Evolutionary conservation across 2,329 filamentous ascomycete species (phyloP).

Genomic region (Microcyclosporella mali): DNA sequence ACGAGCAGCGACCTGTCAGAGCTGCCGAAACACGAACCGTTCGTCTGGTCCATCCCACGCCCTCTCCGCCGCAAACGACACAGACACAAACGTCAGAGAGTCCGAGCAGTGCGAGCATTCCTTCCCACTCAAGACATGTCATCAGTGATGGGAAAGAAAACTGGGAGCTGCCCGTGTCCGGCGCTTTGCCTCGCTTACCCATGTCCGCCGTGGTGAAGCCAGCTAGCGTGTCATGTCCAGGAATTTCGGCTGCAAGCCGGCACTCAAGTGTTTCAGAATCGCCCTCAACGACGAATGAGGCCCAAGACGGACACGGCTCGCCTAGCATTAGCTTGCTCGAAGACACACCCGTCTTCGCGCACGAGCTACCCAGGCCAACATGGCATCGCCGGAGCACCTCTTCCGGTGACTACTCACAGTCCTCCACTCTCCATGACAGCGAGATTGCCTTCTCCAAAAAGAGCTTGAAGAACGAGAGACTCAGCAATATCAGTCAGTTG

Average conservation of each 20-base stretch:
- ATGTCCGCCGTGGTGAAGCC: conserved; percentile 13
- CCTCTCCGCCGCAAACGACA: conserved; percentile 15
- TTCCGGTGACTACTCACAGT: conserved; percentile 25
- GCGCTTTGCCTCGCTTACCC: conserved; percentile 15
- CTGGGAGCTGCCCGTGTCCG: conserved; percentile 6
- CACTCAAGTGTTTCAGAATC: conserved; percentile 27
- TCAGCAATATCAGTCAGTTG: conserved; percentile 26
- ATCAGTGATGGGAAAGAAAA: conserved; percentile 12
- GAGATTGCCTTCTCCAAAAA: conserved; percentile 19
- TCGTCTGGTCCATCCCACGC: conserved; percentile 28
- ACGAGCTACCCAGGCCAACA: conserved; percentile 17
- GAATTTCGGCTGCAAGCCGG: conserved; percentile 20
- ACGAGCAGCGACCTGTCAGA: conserved; percentile 12
- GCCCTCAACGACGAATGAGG: conserved; percentile 21
- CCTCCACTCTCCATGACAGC: conserved; percentile 23
- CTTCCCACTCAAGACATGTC: too few species aligned
- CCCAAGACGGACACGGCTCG: conserved; percentile 18
- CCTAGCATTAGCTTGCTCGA: conserved; percentile 21
- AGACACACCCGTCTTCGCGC: conserved; percentile 12
- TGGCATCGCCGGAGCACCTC: conserved; percentile 25
- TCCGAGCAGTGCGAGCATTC: conserved; percentile 2
- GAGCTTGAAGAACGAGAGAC: conserved; percentile 19
- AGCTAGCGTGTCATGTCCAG: conserved; percentile 24
- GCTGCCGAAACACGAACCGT: conserved; percentile 25
- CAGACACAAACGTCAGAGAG: conserved; percentile 4